Evolutionary conservation across 495 filamentous ascomycete species (phyloP).

Genomic region (Daldinia vernicosa): DNA sequence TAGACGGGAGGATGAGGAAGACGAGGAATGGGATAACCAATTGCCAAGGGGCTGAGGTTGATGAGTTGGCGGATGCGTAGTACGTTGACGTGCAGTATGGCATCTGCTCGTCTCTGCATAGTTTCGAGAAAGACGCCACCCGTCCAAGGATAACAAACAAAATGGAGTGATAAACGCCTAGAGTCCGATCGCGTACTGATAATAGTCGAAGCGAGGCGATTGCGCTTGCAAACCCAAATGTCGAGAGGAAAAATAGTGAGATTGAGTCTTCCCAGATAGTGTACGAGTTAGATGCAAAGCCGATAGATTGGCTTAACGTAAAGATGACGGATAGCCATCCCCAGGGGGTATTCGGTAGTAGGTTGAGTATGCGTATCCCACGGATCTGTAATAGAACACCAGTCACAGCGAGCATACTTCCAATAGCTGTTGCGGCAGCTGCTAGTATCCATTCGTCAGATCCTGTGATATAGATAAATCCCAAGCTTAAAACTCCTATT

Average conservation of each 20-base stretch:
- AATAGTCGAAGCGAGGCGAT: conserved; percentile 76
- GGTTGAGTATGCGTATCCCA: conserved; percentile 59
- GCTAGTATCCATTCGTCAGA: conserved; percentile 53
- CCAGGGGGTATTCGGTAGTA: conserved; percentile 84
- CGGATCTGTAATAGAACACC: conserved; percentile 61
- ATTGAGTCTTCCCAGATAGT: conserved; percentile 99
- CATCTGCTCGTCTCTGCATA: conserved; percentile 98
- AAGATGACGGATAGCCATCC: conserved; percentile 84
- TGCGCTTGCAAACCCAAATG: conserved; percentile 80
- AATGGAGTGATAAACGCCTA: conserved; percentile 84
- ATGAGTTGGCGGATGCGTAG: conserved; percentile 89
- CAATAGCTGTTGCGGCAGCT: conserved; percentile 61
- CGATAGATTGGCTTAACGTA: conserved; percentile 81
- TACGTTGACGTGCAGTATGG: conserved; percentile 95
- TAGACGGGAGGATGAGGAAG: conserved; percentile 74
- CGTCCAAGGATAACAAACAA: conserved; percentile 84
- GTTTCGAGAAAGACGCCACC: conserved; percentile 84
- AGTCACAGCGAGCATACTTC: conserved; percentile 69
- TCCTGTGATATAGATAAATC: conserved; percentile 38
- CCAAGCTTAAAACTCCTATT: conserved; percentile 35
- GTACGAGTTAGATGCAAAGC: conserved; percentile 97
- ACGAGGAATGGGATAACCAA: conserved; percentile 79
- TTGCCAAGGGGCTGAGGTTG: conserved; percentile 93
- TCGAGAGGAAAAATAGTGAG: conserved; percentile 87
- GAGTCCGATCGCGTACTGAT: conserved; percentile 66